Conservation (phyloP, 495 filamentous ascomycete genomes). For the Daldinia decipiens region DNA sequence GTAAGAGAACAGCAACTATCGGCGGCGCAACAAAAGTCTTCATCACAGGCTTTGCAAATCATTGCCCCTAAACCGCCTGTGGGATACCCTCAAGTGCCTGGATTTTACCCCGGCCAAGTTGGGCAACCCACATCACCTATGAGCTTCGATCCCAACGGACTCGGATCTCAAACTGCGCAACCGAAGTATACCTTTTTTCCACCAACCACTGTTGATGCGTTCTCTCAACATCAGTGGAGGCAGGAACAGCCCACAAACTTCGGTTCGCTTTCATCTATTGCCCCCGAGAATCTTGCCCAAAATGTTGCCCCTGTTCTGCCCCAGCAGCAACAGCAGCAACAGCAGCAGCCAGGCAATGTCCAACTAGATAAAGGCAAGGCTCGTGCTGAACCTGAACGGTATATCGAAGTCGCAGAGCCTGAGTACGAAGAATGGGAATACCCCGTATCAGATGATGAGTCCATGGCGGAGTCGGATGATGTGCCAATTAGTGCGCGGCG, state of each 20-base stretch:
- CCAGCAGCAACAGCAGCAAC: constrained; percentile 14
- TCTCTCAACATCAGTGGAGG: constrained; percentile 46
- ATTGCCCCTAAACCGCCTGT: constrained; percentile 54
- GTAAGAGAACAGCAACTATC: constrained; percentile 49
- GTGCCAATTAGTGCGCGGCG: constrained; percentile 42
- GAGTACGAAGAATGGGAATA: constrained; percentile 50
- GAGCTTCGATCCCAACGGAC: constrained; percentile 42
- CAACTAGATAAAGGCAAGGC: constrained; percentile 35
- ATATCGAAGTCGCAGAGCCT: not conserved
- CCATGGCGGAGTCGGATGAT: constrained; percentile 42
- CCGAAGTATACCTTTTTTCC: constrained; percentile 50
- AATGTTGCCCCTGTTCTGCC: constrained; percentile 11
- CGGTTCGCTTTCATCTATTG: constrained; percentile 25
- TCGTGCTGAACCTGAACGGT: constrained; percentile 27
- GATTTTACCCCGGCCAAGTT: constrained; percentile 41
- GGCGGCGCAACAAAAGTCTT: constrained; percentile 52
- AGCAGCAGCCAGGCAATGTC: constrained; percentile 19
- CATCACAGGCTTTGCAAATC: constrained; percentile 49
- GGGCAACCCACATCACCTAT: constrained; percentile 35
- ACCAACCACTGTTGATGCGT: constrained; percentile 47
- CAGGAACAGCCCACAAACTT: constrained; percentile 32
- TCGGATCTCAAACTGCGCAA: constrained; percentile 48
- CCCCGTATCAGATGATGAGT: constrained; percentile 62
- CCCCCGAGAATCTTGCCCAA: constrained; percentile 26
- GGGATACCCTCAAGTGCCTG: constrained; percentile 45